Evolutionary conservation across 805 yeast genomes (phyloP), one percentile per base, ranked within the genome.

Genomic region (Ogataea corticis): DNA sequence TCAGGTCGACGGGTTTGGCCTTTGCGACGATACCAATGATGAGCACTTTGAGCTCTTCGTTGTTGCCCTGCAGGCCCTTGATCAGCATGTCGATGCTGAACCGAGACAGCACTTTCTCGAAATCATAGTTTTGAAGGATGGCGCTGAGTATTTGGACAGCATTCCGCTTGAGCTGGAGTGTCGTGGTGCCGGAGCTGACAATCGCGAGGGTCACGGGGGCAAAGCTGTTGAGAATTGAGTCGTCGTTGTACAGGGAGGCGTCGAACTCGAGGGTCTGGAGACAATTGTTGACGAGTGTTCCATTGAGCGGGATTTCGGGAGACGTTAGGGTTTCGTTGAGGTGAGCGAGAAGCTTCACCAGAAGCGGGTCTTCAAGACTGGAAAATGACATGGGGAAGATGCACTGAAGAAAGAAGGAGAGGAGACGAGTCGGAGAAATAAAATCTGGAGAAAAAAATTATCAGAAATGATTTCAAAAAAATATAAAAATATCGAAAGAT

Each of bases 1-100:
- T 44, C n/a, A 65, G 30, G 45, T 66, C 72, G 3, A 65, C 50
- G 2, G 70, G 68, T 7, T 55, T 49, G 4, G 67, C 62, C 28
- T 51, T 54, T 4, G 46, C 23, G 4, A 69, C 44, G 11, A 65
- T 45, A 3, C 55, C 44, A 12, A 65, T 53, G 23, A 61, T 55
- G 11, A 61, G 51, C 2, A 50, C 38, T 35, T 61, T 60, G 21
- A 70, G 50, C 15, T 54, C 53, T 12, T 61, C 57, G 21, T 57
- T 48, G 12, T 55, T 55, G 12, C 62, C 55, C 13, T 52, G 50
- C 16, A 68, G 50, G 0, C 68, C 73, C 19, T 61, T 59, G 1
- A 57, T 29, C 11, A 70, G 33, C 15, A 58, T 50, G 6, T 58
- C 63, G 23, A 61, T 44, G 10, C 56, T 46, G 38, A 61, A 61